phyloP scores from a whole-genome alignment of 176 grass and related monocot species.

The Carex littledalei region DNA sequence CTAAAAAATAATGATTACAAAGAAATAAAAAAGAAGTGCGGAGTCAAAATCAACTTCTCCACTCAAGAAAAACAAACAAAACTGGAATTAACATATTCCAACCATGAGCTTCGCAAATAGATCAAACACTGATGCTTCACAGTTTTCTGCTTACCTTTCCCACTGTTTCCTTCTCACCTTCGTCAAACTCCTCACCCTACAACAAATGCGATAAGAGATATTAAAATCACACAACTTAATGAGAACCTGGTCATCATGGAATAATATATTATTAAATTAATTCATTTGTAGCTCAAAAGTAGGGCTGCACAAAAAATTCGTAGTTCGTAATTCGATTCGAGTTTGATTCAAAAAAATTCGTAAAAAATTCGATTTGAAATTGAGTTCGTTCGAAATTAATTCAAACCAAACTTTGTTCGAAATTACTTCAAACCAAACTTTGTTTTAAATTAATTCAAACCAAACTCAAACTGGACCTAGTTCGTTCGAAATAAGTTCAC shows the following conservation, averaged over 20 bases:
- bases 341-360: too few species aligned
- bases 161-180: constrained; percentile 58
- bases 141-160: constrained; percentile 49
- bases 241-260: constrained; percentile 14
- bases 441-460: too few species aligned
- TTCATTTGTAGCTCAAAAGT: background rate
- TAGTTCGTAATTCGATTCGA: too few species aligned
- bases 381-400: too few species aligned
- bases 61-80: background rate
- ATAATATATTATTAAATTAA: constrained; percentile 2
- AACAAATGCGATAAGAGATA: constrained; percentile 23
- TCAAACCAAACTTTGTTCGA: too few species aligned
- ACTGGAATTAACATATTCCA: constrained; percentile 19
- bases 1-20: constrained; percentile 23
- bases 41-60: background rate
- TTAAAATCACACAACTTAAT: constrained; percentile 7
- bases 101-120: constrained; percentile 21
- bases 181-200: constrained; percentile 70
- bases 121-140: background rate
- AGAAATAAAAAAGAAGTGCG: background rate
- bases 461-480: too few species aligned
- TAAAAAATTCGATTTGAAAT: too few species aligned
- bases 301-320: too few species aligned
- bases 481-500: too few species aligned
- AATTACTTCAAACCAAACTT: too few species aligned